Conservation (phyloP, 2,329 filamentous ascomycete genomes). For the Coccinonectria pachysandricola region DNA sequence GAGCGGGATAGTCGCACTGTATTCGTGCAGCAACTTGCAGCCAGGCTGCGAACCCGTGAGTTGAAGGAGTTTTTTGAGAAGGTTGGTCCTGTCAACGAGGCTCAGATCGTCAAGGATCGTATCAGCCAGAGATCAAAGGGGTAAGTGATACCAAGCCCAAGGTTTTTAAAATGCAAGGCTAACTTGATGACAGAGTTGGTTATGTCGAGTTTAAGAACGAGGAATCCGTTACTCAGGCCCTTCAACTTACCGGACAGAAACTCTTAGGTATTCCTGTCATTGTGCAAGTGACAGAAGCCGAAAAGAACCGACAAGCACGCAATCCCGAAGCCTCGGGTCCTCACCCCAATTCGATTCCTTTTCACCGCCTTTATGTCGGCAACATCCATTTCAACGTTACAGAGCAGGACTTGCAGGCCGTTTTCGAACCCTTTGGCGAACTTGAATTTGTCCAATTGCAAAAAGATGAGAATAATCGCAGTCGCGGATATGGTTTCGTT, state of each 20-base stretch:
- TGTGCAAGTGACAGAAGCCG: slow-evolving; percentile 94
- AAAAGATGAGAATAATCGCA: slow-evolving; percentile 84
- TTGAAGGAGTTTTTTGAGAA: slow-evolving; percentile 93
- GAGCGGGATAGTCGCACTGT: slow-evolving; percentile 94
- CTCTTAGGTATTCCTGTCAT: slow-evolving; percentile 98
- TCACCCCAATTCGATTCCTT: slow-evolving; percentile 77
- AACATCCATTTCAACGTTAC: slow-evolving; percentile 99
- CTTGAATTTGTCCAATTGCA: slow-evolving; percentile 96
- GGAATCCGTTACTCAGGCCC: slow-evolving; percentile 83
- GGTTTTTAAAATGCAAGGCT: slow-evolving; percentile 1
- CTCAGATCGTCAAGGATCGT: slow-evolving; percentile 96
- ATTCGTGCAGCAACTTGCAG: slow-evolving; percentile 96
- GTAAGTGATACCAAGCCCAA: slow-evolving; percentile 42
- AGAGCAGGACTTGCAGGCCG: slow-evolving; percentile 87
- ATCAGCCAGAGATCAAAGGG: slow-evolving; percentile 96
- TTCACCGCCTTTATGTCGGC: slow-evolving; percentile 96
- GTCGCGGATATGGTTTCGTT: slow-evolving; percentile 95
- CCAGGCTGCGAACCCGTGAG: slow-evolving; percentile 83
- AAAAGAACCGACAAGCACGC: slow-evolving; percentile 96
- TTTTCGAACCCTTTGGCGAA: slow-evolving; percentile 96
- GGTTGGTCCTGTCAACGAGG: slow-evolving; percentile 88
- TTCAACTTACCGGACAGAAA: slow-evolving; percentile 97
- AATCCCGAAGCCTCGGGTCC: slow-evolving; percentile 59
- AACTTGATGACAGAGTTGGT: slow-evolving; percentile 63
- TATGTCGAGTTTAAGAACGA: slow-evolving; percentile 98